Percentiles rank a stretch among this genome's conserved stretches.
Conservation (phyloP, 345 rosid species). For the Corchorus capsularis region DNA sequence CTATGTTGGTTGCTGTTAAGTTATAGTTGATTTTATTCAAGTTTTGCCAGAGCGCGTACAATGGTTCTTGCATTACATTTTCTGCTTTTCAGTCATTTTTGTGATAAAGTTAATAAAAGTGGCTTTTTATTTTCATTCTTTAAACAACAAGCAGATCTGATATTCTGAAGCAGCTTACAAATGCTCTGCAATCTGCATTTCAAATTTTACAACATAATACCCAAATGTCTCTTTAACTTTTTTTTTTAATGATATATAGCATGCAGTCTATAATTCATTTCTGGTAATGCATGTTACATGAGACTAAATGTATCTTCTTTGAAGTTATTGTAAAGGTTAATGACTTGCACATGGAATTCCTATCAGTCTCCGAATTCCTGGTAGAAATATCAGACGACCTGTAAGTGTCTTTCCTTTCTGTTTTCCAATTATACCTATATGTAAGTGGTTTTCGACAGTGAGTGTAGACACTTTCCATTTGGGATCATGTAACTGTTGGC, state of each 20-base stretch:
- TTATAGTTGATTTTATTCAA: not conserved
- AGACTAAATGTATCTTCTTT: conserved; percentile 33
- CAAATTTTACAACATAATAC: not conserved
- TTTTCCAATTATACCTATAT: conserved; percentile 3
- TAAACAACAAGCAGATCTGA: not conserved
- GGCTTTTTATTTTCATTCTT: not conserved
- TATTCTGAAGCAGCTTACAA: not conserved
- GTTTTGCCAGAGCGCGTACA: not conserved
- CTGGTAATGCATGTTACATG: not conserved
- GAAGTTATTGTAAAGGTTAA: conserved; percentile 60
- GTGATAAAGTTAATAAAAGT: not conserved
- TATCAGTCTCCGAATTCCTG: conserved; percentile 79
- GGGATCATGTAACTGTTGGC: not conserved
- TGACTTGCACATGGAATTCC: conserved; percentile 83
- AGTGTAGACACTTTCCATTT: not conserved
- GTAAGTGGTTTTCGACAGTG: not conserved
- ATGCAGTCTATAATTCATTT: conserved; percentile 15
- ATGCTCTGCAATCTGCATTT: conserved; percentile 2
- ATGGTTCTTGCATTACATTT: conserved; percentile 6
- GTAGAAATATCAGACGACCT: conserved; percentile 92
- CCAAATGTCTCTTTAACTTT: not conserved
- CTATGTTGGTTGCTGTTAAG: not conserved
- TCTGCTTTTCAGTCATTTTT: conserved; percentile 8
- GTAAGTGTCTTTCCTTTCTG: conserved; percentile 38
- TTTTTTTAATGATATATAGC: not conserved